Evolutionary conservation across 2,329 filamentous ascomycete genomes (phyloP).

Genomic region (Xylaria sp.): DNA sequence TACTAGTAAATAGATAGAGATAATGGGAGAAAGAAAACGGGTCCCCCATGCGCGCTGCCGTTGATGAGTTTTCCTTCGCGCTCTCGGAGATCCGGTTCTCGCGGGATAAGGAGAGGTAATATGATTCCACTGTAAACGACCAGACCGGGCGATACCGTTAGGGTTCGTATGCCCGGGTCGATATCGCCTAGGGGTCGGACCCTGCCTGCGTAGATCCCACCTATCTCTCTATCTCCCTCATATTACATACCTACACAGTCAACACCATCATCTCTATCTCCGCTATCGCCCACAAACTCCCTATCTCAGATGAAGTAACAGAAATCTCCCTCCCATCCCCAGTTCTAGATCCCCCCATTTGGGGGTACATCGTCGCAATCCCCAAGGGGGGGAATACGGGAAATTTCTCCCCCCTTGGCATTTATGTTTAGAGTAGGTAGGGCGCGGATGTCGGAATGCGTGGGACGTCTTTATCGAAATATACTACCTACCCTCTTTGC

Average conservation of each 20-base stretch:
- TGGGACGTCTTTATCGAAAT: neutral
- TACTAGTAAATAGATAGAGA: neutral
- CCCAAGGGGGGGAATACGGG: neutral
- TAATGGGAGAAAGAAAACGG: neutral
- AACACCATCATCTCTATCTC: no score
- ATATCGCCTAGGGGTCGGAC: no score
- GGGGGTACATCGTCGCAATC: neutral
- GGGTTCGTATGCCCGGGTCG: no score
- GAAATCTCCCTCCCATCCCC: neutral
- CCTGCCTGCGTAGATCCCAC: no score
- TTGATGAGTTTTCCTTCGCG: neutral
- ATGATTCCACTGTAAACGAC: no score
- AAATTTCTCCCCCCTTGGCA: neutral
- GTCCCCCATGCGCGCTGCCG: constrained; percentile 6
- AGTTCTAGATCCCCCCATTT: neutral
- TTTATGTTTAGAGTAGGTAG: neutral
- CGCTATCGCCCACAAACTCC: no score
- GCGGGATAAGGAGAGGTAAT: no score
- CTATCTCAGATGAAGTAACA: neutral
- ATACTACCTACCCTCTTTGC: neutral
- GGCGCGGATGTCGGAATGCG: neutral
- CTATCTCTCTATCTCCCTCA: no score
- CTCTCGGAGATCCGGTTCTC: no score
- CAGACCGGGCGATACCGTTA: no score
- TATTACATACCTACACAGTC: no score